Conservation (phyloP, 139 green algal genomes). For the Volvox africanus region DNA sequence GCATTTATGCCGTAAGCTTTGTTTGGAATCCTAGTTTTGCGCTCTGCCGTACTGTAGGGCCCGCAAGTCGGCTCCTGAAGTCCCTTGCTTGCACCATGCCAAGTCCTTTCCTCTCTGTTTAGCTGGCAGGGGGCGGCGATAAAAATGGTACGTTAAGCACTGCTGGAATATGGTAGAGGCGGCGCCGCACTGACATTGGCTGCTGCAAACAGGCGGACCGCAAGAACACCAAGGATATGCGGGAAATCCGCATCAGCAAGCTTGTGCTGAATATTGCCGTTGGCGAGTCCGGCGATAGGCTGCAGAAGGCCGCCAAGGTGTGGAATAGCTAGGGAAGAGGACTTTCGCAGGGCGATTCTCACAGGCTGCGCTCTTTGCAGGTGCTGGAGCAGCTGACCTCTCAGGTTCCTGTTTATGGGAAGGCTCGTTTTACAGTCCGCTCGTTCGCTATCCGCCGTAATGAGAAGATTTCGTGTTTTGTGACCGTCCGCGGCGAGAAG, state of each 20-base stretch:
- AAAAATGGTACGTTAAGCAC: constrained; percentile 35
- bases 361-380: constrained; percentile 58
- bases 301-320: constrained; percentile 99
- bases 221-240: constrained; percentile 92
- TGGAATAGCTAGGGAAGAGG: background rate
- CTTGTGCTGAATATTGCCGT: constrained; percentile 98
- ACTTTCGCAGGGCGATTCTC: background rate
- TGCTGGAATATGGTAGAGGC: background rate
- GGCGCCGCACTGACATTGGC: constrained; percentile 19
- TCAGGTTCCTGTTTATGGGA: constrained; percentile 98
- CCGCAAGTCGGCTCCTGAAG: background rate
- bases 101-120: constrained; percentile 33
- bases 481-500: constrained; percentile 98
- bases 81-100: background rate
- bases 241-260: constrained; percentile 98
- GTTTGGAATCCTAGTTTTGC: no score
- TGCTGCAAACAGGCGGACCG: constrained; percentile 71
- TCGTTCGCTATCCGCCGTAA: constrained; percentile 98
- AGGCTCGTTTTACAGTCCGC: constrained; percentile 98
- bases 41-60: background rate
- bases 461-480: constrained; percentile 98
- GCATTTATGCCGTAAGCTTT: no score
- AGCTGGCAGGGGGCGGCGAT: constrained; percentile 25
- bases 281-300: constrained; percentile 97
- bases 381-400: constrained; percentile 99